phyloP scores from a whole-genome alignment of 2,329 filamentous ascomycete genomes.

The Fusarium verticillioides region DNA sequence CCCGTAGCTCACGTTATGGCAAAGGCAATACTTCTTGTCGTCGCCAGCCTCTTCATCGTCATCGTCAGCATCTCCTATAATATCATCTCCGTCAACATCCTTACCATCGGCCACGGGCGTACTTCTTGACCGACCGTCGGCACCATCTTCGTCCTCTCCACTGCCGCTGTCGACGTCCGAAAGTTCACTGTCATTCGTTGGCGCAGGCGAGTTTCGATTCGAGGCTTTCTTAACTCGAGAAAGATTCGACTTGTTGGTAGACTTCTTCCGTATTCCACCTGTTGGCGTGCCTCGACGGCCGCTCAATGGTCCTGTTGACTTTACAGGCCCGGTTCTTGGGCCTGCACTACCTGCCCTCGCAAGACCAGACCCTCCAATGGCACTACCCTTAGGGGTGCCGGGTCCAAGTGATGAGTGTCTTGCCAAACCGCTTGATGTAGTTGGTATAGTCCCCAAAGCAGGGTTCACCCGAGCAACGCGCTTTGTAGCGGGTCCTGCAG shows the following conservation, averaged over 20 bases:
- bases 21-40: conserved; percentile 85
- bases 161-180: conserved; percentile 70
- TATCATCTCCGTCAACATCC: conserved; percentile 62
- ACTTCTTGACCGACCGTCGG: conserved; percentile 48
- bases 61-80: conserved; percentile 64
- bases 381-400: conserved; percentile 65
- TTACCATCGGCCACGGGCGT: conserved; percentile 50
- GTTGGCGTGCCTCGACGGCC: conserved; percentile 63
- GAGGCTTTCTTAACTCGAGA: conserved; percentile 70
- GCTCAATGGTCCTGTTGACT: conserved; percentile 52
- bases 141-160: conserved; percentile 61
- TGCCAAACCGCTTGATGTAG: conserved; percentile 67
- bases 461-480: conserved; percentile 61
- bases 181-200: conserved; percentile 72
- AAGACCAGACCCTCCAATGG: conserved; percentile 48
- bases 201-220: conserved; percentile 70
- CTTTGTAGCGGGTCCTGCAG: conserved; percentile 69
- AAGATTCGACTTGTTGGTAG: conserved; percentile 67
- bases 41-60: conserved; percentile 78
- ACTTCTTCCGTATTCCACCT: conserved; percentile 59
- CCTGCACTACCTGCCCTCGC: conserved; percentile 69
- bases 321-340: conserved; percentile 62
- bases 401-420: conserved; percentile 72
- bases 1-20: conserved; percentile 84
- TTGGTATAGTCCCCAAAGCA: conserved; percentile 59